A percentile compares a stretch with the other conserved stretches of the same genome.
Evolutionary conservation across 2,329 filamentous ascomycete species (phyloP).

Genomic region (Penicillium sp.): DNA sequence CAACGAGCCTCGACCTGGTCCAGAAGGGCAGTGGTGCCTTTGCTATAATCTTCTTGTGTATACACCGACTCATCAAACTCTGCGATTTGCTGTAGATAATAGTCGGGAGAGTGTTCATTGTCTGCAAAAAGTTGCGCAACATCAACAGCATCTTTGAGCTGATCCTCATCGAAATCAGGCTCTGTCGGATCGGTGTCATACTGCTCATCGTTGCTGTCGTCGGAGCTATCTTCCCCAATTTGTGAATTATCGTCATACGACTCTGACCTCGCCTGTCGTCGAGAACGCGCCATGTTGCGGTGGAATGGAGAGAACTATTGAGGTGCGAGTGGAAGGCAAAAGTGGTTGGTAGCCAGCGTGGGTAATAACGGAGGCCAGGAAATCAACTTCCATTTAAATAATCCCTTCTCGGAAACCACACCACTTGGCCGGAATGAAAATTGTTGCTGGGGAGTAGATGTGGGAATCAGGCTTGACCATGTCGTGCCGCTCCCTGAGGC

Average conservation of each 20-base stretch:
- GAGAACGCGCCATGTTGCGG: not conserved
- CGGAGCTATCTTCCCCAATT: constrained; percentile 4
- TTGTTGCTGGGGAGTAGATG: not conserved
- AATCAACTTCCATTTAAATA: constrained; percentile 7
- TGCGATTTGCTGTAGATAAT: constrained; percentile 27
- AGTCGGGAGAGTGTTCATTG: constrained; percentile 28
- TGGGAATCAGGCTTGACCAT: constrained; percentile 4
- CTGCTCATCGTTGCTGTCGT: not conserved
- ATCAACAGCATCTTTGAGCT: constrained; percentile 21
- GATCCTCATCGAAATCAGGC: constrained; percentile 19
- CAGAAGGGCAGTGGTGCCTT: constrained; percentile 26
- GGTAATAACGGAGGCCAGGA: not conserved
- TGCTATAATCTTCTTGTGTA: constrained; percentile 27
- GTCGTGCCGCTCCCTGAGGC: not conserved
- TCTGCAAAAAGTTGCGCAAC: constrained; percentile 25
- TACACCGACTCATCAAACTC: constrained; percentile 29
- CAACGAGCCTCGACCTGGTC: constrained; percentile 21
- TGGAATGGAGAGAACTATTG: constrained; percentile 5
- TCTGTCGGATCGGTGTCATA: constrained; percentile 21
- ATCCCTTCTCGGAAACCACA: not conserved
- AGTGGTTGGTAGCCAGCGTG: not conserved
- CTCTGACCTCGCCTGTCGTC: not conserved
- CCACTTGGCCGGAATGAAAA: not conserved
- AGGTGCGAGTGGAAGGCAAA: constrained; percentile 2
- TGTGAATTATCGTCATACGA: not conserved